A percentile compares a stretch with the other conserved stretches of the same genome.
Conservation (phyloP, 768 basidiomycete genomes). For the Pisolithus orientalis region DNA sequence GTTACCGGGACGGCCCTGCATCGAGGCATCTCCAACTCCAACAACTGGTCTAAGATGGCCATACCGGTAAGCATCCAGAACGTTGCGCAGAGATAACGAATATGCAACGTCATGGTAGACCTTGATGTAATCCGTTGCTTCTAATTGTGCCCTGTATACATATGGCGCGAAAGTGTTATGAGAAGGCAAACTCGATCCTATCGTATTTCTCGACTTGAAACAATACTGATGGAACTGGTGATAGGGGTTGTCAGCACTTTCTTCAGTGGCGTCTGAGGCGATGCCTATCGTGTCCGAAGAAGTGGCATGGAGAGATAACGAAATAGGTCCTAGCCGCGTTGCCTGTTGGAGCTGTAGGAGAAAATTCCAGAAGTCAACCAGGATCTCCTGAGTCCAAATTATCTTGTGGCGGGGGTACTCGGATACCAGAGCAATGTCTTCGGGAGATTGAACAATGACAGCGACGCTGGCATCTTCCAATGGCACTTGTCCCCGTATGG, state of each 20-base stretch:
- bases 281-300: slow-evolving; percentile 10
- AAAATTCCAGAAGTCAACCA: slow-evolving; percentile 46
- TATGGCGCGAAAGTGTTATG: slow-evolving; percentile 10
- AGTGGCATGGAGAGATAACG: slow-evolving; percentile 42
- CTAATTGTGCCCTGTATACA: slow-evolving; percentile 18
- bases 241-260: slow-evolving; percentile 20
- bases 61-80: slow-evolving; percentile 48
- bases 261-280: slow-evolving; percentile 14
- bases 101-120: slow-evolving; percentile 49
- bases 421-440: slow-evolving; percentile 1
- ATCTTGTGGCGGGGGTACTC: slow-evolving; percentile 19
- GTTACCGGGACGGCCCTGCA: slow-evolving; percentile 22
- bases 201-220: slow-evolving; percentile 4
- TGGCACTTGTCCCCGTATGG: slow-evolving; percentile 46
- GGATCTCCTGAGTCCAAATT: slow-evolving; percentile 40
- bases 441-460: slow-evolving; percentile 28
- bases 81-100: slow-evolving; percentile 42
- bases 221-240: slow-evolving; percentile 8
- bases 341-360: slow-evolving; percentile 35
- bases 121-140: slow-evolving; percentile 46
- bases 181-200: neutral
- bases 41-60: slow-evolving; percentile 3
- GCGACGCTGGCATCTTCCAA: slow-evolving; percentile 43
- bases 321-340: slow-evolving; percentile 38
- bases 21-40: slow-evolving; percentile 1